Conservation (phyloP, 129 eudicot genomes). For the Chrysanthemum seticuspe region DNA sequence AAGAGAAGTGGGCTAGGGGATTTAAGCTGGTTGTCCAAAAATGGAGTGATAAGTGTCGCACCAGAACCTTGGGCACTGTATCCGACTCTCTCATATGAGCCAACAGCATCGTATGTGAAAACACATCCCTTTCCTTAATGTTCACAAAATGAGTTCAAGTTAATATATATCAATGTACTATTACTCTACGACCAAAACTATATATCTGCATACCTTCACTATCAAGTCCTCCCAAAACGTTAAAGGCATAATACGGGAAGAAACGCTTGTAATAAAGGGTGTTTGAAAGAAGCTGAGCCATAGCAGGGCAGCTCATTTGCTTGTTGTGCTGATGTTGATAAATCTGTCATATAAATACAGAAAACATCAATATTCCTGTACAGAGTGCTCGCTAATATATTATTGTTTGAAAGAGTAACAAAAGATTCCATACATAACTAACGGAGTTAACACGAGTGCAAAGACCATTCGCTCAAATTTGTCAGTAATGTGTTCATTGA, state of each 20-base stretch:
- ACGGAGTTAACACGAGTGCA: conserved; percentile 1
- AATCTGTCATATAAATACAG: conserved; percentile 35
- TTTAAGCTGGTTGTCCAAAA: conserved; percentile 92
- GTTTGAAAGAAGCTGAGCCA: conserved; percentile 98
- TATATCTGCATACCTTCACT: conserved; percentile 59
- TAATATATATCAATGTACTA: not conserved
- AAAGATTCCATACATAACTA: not conserved
- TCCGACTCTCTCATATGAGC: conserved; percentile 94
- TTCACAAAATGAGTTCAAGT: not conserved
- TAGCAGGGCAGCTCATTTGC: conserved; percentile 99
- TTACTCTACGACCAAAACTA: not conserved
- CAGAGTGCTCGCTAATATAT: not conserved
- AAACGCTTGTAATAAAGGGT: conserved; percentile 97
- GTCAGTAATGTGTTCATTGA: not conserved
- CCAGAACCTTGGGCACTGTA: conserved; percentile 99
- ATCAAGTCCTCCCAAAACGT: conserved; percentile 97
- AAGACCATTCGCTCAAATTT: not conserved
- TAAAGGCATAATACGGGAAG: conserved; percentile 95
- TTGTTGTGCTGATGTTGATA: conserved; percentile 99
- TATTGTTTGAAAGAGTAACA: not conserved
- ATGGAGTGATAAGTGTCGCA: conserved; percentile 89
- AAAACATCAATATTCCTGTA: conserved; percentile 9
- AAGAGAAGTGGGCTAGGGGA: conserved; percentile 94
- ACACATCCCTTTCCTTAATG: conserved; percentile 90
- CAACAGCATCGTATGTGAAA: conserved; percentile 97